Evolutionary conservation across 2,329 filamentous ascomycete species (phyloP), one percentile per base, ranked within the genome.

Genomic region (Beauveria sp.): DNA sequence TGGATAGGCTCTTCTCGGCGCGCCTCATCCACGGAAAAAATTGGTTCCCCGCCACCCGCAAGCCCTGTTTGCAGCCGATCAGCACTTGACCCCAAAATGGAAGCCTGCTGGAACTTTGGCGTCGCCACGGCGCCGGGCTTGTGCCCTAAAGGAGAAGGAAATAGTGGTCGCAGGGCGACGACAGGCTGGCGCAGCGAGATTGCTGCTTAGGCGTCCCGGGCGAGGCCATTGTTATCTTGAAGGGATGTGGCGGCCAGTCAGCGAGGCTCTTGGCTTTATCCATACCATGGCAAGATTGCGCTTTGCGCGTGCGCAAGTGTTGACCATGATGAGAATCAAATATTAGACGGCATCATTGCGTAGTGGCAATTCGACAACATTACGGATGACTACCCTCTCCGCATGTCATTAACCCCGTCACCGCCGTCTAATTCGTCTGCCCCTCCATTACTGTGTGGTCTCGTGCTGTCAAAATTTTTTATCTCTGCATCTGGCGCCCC

Each of bases 101-200:
- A 42, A 61, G 20, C 59, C 51, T 54, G 7, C 51, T 61, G 34
- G 59, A 51, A 55, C 50, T 55, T 55, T 54, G 51, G 51, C 34
- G 42, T 43, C 51, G 51, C 59, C 51, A 61, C 59, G 9, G 8
- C 59, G 50, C 59, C 59, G 59, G 59, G 51, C 51, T 55, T 61
- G 59, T 61, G 51, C 59, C 59, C 59, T 55, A 61, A 61, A 42
- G n/a, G 14, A 55, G 59, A 55, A 60, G n/a, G 46, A 59, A 50
- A 7, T n/a, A 40, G 45, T 49, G 28, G n/a, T 20, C 43, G 38
- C 38, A 43, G 38, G 52, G 7, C 20, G 20, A 31, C 52, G 22
- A 58, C 55, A 34, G 43, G 31, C 28, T 40, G 28, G 45, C 31
- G 22, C 55, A 10, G 55, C 20, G 20, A 49, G 31, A 24, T 58